Evolutionary conservation across 2,329 filamentous ascomycete species (phyloP).

Genomic region (Huntiella savannae): DNA sequence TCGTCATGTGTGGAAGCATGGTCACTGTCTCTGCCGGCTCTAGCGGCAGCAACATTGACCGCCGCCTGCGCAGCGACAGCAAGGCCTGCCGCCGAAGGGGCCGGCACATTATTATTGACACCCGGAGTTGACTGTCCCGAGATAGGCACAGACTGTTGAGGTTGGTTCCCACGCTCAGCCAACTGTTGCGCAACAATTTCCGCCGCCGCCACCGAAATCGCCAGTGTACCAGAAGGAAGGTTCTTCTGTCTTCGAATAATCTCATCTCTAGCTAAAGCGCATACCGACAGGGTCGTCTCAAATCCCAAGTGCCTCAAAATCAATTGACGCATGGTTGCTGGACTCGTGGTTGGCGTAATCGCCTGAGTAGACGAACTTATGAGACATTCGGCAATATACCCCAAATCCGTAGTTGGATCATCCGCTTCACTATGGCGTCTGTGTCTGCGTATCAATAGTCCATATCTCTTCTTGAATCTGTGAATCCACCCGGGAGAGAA

Average conservation of each 20-base stretch:
- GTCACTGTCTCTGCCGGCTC: not conserved
- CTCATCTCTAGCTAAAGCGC: slow-evolving; percentile 39
- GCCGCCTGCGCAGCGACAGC: slow-evolving; percentile 10
- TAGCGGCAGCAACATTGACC: slow-evolving; percentile 13
- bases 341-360: slow-evolving; percentile 37
- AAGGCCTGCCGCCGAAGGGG: slow-evolving; percentile 1
- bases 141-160: not conserved
- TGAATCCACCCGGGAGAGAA: slow-evolving; percentile 47
- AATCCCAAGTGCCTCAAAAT: slow-evolving; percentile 36
- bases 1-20: not conserved
- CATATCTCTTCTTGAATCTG: slow-evolving; percentile 44
- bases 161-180: not conserved
- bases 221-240: not conserved
- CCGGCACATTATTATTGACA: not conserved
- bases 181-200: slow-evolving; percentile 14
- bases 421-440: slow-evolving; percentile 30
- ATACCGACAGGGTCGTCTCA: slow-evolving; percentile 32
- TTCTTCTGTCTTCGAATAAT: slow-evolving; percentile 22
- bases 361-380: slow-evolving; percentile 33
- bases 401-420: slow-evolving; percentile 35
- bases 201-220: slow-evolving; percentile 7
- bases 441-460: slow-evolving; percentile 36
- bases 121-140: slow-evolving; percentile 1
- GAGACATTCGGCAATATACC: slow-evolving; percentile 40
- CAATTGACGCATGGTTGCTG: slow-evolving; percentile 38